Evolutionary conservation across 164 flowering plant species (phyloP), one percentile per base, ranked within the genome.

Genomic region (Tinospora cordifolia): DNA sequence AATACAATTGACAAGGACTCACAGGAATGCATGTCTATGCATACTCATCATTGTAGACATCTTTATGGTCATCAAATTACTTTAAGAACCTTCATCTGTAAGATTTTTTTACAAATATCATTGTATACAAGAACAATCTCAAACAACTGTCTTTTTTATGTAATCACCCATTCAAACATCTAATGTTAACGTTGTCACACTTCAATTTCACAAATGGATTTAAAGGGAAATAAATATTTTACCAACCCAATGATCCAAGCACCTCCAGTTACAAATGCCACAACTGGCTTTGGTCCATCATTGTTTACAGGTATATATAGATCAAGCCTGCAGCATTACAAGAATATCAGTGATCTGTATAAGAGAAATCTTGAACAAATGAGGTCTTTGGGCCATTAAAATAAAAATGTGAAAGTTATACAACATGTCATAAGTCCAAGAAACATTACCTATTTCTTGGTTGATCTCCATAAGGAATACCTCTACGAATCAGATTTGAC

Each of bases 231-330:
- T 26, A 60, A 60, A 26, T 15, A 9, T 60, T 46, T 0, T 38
- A 63, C 88, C 80, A 72, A 94, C 99, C 99, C 99, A 75, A 94
- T 92, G 54, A 94, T 89, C 97, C 99, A 94, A 19, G 99, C 97
- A 77, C 99, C 97, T 74, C 99, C 99, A 69, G 97, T 94, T 46
- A 94, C 83, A 79, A 94, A 94, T 73, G 88, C 93, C 75, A 94
- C 92, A 69, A 94, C 99, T 74, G 99, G 97, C 81, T 86, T 90
- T 63, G 80, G 85, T 51, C 85, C 88, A 71, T 86, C 74, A 66
- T 27, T 57, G 68, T 82, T 80, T 79, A 60, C 64, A 0, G 99
- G 99, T 64, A 92, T 70, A 81, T 89, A 89, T 17, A 94, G 79
- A 86, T 94, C 99, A 72, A 94, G 85, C 86, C 99, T 94, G 89